phyloP scores from a whole-genome alignment of 345 rosid genomes.

The Corchorus capsularis region DNA sequence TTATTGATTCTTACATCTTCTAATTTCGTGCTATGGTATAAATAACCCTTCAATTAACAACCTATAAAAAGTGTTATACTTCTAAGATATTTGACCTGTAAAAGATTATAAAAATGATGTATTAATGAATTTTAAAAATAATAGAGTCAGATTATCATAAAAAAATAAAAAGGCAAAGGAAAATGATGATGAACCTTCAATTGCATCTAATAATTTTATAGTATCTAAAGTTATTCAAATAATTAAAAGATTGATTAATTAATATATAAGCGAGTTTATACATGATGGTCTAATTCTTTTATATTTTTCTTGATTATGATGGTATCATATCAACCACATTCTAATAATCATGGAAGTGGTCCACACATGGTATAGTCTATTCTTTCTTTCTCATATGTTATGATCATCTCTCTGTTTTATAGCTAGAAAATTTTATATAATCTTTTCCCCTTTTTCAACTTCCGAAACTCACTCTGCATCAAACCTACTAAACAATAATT shows the following conservation, averaged over 20 bases:
- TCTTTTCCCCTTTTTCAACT: too few relatives aligned
- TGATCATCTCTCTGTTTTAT: background rate
- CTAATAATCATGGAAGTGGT: conserved; percentile 15
- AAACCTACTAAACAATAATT: conserved; percentile 1
- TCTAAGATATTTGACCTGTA: too few relatives aligned
- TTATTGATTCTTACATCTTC: too few relatives aligned
- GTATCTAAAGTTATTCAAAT: background rate
- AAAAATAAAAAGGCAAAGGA: too few relatives aligned
- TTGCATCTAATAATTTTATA: background rate
- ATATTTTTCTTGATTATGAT: conserved; percentile 3
- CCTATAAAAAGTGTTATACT: too few relatives aligned
- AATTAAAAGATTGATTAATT: background rate
- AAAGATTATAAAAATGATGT: too few relatives aligned
- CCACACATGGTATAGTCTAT: background rate
- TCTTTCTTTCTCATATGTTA: background rate
- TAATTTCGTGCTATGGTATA: too few relatives aligned
- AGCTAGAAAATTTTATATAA: background rate
- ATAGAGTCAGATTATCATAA: too few relatives aligned
- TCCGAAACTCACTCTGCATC: background rate
- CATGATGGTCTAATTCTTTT: background rate
- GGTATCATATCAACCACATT: conserved; percentile 5
- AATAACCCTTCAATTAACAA: too few relatives aligned
- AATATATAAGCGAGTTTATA: background rate
- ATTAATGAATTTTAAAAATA: too few relatives aligned
- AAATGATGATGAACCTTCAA: background rate